Conservation (phyloP, 345 rosid species). For the Erucastrum elatum region DNA sequence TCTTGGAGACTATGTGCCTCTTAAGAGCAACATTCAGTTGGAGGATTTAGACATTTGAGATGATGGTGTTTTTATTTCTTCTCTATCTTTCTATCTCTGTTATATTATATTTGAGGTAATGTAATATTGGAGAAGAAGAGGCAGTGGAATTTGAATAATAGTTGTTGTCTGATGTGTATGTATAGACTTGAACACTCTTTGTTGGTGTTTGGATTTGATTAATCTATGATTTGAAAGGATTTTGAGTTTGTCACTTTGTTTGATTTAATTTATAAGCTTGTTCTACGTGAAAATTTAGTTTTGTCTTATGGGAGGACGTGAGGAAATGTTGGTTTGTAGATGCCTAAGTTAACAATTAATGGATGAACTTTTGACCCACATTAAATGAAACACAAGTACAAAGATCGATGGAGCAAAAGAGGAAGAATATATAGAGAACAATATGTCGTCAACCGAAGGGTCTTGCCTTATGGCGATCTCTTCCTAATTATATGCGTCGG, state of each 20-base stretch:
- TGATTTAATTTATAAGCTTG: not conserved
- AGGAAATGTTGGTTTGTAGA: not conserved
- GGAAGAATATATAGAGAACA: too few species aligned
- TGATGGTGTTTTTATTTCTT: slow-evolving; percentile 6
- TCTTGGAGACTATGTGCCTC: slow-evolving; percentile 94
- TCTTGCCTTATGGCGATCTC: too few species aligned
- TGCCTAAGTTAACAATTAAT: not conserved
- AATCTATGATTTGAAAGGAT: not conserved
- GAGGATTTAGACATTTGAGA: slow-evolving; percentile 60
- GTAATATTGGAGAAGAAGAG: slow-evolving; percentile 23
- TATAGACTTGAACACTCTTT: not conserved
- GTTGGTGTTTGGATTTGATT: not conserved
- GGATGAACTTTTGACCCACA: not conserved
- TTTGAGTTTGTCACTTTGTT: not conserved
- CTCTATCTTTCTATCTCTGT: not conserved
- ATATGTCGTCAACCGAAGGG: too few species aligned
- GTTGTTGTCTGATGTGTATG: not conserved
- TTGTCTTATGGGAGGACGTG: not conserved
- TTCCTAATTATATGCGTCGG: too few species aligned
- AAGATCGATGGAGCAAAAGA: too few species aligned
- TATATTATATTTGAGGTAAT: not conserved
- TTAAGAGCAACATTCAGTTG: slow-evolving; percentile 92
- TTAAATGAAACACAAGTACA: too few species aligned
- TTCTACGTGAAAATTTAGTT: not conserved
- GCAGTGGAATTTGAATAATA: not conserved